phyloP scores from a whole-genome alignment of 331 rosid species.

The Erythrophleum ivorense region DNA sequence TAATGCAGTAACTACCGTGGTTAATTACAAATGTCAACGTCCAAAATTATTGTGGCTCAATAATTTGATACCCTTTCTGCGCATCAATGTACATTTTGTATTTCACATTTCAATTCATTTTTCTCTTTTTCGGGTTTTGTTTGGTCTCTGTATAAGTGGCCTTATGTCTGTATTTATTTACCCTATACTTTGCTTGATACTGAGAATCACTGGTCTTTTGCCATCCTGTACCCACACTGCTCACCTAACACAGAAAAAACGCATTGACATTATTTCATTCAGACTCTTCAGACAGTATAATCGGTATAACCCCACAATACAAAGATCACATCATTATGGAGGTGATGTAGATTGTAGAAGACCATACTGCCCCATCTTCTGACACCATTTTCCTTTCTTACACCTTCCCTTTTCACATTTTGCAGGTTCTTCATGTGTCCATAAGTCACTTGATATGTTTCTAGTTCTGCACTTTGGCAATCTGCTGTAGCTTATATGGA shows the following conservation, averaged over 20 bases:
- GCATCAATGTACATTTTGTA: not conserved
- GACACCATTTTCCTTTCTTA: not conserved
- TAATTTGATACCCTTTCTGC: conserved; percentile 33
- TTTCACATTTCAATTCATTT: no score
- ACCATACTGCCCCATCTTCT: not conserved
- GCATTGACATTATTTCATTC: conserved; percentile 34
- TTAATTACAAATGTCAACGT: conserved; percentile 35
- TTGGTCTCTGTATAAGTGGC: conserved; percentile 51
- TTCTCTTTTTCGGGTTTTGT: not conserved
- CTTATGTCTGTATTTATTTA: conserved; percentile 43
- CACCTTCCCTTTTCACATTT: not conserved
- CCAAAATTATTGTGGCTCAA: conserved; percentile 35
- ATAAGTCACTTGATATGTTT: not conserved
- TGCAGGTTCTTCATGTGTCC: not conserved
- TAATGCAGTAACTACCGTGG: conserved; percentile 31
- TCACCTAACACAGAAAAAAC: conserved; percentile 44
- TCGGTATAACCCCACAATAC: conserved; percentile 40
- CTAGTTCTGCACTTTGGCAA: not conserved
- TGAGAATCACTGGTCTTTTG: conserved; percentile 43
- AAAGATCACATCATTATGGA: conserved; percentile 44
- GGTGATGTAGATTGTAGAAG: not conserved
- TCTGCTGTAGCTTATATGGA: no score
- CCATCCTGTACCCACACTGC: conserved; percentile 40
- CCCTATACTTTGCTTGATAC: conserved; percentile 37
- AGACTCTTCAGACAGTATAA: conserved; percentile 39